These are phyloP conservation scores for Boletus patriciae DNA, from an alignment of 768 basidiomycete species.

Conservation along the genomic window DNA sequence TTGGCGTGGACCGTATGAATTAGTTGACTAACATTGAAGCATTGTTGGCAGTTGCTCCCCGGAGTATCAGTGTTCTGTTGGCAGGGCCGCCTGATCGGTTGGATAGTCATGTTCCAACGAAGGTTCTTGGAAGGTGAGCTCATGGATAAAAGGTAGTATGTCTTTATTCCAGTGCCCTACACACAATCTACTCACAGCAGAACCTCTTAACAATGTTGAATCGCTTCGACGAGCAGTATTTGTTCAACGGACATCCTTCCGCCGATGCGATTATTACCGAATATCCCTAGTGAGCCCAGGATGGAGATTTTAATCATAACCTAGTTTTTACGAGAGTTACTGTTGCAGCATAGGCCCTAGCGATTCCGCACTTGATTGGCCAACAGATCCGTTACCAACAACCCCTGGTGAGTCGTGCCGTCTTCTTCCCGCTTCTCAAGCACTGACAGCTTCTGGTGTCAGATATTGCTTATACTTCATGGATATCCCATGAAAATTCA, in stretches of 20 bases:
- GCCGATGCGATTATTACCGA: neutral
- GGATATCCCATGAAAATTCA: neutral
- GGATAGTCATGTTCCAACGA: neutral
- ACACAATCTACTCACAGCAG: neutral
- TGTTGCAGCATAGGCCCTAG: neutral
- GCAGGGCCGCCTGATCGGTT: neutral
- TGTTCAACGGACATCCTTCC: neutral
- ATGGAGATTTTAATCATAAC: neutral
- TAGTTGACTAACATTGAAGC: neutral
- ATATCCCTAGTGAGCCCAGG: constrained; percentile 1
- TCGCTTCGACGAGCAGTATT: neutral
- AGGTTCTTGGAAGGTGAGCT: neutral
- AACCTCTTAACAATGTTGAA: neutral
- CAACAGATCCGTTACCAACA: neutral
- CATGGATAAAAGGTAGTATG: constrained; percentile 14
- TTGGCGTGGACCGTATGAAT: neutral
- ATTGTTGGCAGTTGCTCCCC: neutral
- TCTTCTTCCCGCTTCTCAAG: neutral
- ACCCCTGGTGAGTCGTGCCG: neutral
- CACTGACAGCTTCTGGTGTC: neutral
- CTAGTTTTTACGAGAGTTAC: neutral
- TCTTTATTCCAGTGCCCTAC: neutral
- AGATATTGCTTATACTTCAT: neutral
- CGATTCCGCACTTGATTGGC: neutral
- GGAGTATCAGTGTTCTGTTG: neutral